phyloP scores from a whole-genome alignment of 306 rosid genomes.

The Vachellia collinsii region DNA sequence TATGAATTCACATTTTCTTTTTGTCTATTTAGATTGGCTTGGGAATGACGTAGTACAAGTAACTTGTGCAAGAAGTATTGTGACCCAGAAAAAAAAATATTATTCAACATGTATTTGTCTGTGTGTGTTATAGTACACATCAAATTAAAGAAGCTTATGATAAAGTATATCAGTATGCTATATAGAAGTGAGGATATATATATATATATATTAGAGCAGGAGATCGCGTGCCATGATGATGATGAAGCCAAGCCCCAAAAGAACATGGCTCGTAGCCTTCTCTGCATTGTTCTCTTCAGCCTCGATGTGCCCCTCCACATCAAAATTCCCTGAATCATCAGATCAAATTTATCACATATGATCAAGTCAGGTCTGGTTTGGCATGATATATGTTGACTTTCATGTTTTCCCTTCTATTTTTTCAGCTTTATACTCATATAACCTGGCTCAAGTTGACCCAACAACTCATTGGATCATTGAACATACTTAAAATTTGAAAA shows the following conservation, averaged over 20 bases:
- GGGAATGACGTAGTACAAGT: not conserved
- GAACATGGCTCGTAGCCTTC: constrained; percentile 42
- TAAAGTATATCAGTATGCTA: no score
- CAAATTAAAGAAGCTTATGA: no score
- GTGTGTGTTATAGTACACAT: no score
- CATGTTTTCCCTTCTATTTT: no score
- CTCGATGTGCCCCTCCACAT: constrained; percentile 64
- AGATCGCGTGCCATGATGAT: constrained; percentile 42
- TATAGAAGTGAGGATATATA: not conserved
- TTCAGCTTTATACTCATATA: no score
- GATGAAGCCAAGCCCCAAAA: constrained; percentile 50
- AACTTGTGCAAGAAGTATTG: not conserved
- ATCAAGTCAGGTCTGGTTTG: no score
- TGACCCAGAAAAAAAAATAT: not conserved
- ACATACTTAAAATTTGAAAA: no score
- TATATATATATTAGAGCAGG: constrained; percentile 28
- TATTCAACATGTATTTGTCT: not conserved
- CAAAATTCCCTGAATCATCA: constrained; percentile 60
- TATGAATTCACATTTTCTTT: no score
- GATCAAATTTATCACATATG: not conserved
- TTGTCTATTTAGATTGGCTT: not conserved
- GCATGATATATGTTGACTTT: no score
- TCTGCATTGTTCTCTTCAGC: constrained; percentile 46
- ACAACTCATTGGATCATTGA: no score
- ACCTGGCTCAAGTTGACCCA: no score